phyloP scores from a whole-genome alignment of 306 rosid species.

The Pyrus communis region DNA sequence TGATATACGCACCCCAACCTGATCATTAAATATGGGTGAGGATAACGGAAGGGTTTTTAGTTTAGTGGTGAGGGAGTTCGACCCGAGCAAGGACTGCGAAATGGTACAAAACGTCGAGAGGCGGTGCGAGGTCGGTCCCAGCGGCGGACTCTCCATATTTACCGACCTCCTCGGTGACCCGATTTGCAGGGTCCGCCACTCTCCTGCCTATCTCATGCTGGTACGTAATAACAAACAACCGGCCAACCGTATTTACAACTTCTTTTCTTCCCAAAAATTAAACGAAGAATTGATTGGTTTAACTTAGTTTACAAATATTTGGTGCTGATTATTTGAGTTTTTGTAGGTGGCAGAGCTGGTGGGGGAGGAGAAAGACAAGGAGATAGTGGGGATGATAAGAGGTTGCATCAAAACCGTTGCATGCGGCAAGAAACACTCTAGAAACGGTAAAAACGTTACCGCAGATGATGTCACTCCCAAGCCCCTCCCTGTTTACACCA shows the following conservation, averaged over 20 bases:
- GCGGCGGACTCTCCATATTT: conserved; percentile 62
- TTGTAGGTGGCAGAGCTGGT: conserved; percentile 65
- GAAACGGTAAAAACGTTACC: conserved; percentile 26
- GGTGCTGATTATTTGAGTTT: not conserved
- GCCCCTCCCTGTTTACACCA: conserved; percentile 60
- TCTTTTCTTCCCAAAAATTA: not conserved
- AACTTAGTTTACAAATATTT: too few relatives aligned
- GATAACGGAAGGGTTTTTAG: not conserved
- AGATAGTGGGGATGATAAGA: conserved; percentile 80
- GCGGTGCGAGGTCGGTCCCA: conserved; percentile 76
- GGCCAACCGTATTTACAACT: not conserved
- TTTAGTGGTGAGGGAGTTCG: conserved; percentile 45
- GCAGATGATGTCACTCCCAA: conserved; percentile 2
- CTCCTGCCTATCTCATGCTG: conserved; percentile 91
- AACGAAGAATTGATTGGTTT: not conserved
- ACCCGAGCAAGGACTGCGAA: conserved; percentile 32
- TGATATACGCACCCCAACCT: not conserved
- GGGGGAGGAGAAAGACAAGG: conserved; percentile 34
- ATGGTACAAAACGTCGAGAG: conserved; percentile 68
- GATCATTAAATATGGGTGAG: not conserved
- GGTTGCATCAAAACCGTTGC: conserved; percentile 94
- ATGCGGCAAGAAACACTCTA: conserved; percentile 55
- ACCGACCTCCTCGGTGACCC: conserved; percentile 93
- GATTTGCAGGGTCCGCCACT: conserved; percentile 92
- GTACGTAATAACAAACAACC: conserved; percentile 20